These are phyloP conservation scores for Gossypium schwendimanii DNA, from an alignment of 441 rosid species.

Conservation along the genomic window DNA sequence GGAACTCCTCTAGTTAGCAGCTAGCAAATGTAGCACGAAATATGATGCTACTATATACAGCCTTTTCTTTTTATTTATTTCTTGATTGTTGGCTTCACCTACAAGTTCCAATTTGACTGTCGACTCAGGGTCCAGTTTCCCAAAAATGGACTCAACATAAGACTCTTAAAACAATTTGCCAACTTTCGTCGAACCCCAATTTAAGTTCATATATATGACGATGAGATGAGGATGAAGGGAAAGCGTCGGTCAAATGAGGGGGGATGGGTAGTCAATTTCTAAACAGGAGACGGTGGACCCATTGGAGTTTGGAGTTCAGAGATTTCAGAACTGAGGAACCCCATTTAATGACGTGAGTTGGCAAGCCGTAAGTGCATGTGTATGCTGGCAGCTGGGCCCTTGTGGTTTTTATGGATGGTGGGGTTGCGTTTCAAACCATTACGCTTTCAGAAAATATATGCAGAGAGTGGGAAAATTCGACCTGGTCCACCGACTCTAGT, in stretches of 20 bases:
- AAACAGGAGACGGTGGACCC: background rate
- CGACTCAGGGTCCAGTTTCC: background rate
- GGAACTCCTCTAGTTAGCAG: background rate
- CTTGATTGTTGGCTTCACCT: background rate
- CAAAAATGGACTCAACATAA: background rate
- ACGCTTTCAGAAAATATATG: background rate
- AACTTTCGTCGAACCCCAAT: background rate
- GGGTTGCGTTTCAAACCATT: background rate
- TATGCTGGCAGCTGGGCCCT: slow-evolving; percentile 6
- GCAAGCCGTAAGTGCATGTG: slow-evolving; percentile 1
- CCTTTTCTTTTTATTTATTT: background rate
- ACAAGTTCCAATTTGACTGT: background rate
- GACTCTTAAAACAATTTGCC: background rate
- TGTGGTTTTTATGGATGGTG: background rate
- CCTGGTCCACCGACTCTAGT: background rate
- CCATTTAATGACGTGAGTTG: slow-evolving; percentile 11
- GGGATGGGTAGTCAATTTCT: background rate
- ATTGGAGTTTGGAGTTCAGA: background rate
- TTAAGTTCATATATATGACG: background rate
- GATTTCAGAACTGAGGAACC: background rate
- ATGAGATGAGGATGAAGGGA: background rate
- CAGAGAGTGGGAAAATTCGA: background rate
- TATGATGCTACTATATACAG: slow-evolving; percentile 2
- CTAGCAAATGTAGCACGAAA: slow-evolving; percentile 16
- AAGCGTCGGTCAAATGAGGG: background rate